phyloP scores from a whole-genome alignment of 495 filamentous ascomycete genomes.

The Lineolata rhizophorae region DNA sequence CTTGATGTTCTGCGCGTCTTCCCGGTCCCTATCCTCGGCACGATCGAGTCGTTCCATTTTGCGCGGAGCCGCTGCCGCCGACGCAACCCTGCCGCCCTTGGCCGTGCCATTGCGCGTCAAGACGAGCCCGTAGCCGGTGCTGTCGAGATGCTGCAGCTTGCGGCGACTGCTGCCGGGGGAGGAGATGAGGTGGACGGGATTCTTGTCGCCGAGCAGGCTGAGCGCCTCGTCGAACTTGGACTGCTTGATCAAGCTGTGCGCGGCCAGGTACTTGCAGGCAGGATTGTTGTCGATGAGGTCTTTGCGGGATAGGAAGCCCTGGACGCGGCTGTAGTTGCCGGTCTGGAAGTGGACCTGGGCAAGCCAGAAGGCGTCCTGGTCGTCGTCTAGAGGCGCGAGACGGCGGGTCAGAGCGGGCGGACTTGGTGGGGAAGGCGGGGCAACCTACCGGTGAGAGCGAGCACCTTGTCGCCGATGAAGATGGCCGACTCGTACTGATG shows the following conservation, averaged over 20 bases:
- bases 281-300: constrained; percentile 62
- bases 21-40: constrained; percentile 40
- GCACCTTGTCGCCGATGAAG: constrained; percentile 88
- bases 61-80: constrained; percentile 2
- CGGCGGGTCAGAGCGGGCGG: not conserved
- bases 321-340: constrained; percentile 78
- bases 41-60: constrained; percentile 30
- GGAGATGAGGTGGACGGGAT: constrained; percentile 64
- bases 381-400: constrained; percentile 32
- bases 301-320: constrained; percentile 64
- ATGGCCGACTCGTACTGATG: constrained; percentile 90
- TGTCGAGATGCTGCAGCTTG: constrained; percentile 25
- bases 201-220: constrained; percentile 72
- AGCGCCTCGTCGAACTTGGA: constrained; percentile 75
- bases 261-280: constrained; percentile 77
- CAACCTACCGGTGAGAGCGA: constrained; percentile 68
- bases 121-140: too few relatives aligned
- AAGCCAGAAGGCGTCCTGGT: constrained; percentile 82
- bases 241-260: constrained; percentile 82
- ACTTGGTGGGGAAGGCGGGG: too few relatives aligned
- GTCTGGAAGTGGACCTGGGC: constrained; percentile 87
- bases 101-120: constrained; percentile 10
- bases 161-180: constrained; percentile 40
- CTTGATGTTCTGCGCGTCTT: constrained; percentile 48
- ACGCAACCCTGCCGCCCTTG: constrained; percentile 25